phyloP scores from a whole-genome alignment of 352 stramenopile species.

The Globisporangium sylvaticum region DNA sequence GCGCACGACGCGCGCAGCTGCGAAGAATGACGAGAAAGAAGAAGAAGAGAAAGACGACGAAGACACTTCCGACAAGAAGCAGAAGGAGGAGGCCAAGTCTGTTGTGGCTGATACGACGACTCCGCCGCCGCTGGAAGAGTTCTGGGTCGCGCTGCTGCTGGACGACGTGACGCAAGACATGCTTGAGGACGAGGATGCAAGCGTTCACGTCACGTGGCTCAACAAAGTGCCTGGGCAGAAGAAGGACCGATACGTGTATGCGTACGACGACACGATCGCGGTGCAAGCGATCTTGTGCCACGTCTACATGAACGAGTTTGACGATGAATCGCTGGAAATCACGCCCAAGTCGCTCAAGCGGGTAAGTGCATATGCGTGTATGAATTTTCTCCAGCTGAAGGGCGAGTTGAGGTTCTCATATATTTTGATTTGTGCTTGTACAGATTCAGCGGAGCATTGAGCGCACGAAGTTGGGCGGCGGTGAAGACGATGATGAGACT shows the following conservation, averaged over 20 bases:
- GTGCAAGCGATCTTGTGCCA: slow-evolving; percentile 73
- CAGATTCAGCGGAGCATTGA: slow-evolving; percentile 31
- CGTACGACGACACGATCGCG: slow-evolving; percentile 58
- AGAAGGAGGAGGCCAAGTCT: background rate
- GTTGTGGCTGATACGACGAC: background rate
- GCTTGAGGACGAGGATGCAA: slow-evolving; percentile 38
- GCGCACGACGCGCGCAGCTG: background rate
- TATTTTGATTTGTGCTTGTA: background rate
- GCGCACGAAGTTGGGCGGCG: slow-evolving; percentile 30
- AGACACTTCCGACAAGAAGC: background rate
- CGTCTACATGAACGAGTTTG: slow-evolving; percentile 50
- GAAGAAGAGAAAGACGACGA: slow-evolving; percentile 11
- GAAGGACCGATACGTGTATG: slow-evolving; percentile 36
- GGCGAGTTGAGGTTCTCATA: background rate
- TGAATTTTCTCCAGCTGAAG: background rate
- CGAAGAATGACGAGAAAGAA: background rate
- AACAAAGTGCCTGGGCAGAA: slow-evolving; percentile 25
- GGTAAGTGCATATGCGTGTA: slow-evolving; percentile 18
- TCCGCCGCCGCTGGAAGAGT: slow-evolving; percentile 24
- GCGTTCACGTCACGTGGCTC: slow-evolving; percentile 62
- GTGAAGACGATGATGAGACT: slow-evolving; percentile 31
- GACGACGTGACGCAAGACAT: slow-evolving; percentile 79
- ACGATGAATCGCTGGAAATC: slow-evolving; percentile 38
- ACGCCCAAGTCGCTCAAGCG: slow-evolving; percentile 58
- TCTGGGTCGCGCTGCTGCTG: slow-evolving; percentile 68